phyloP scores from a whole-genome alignment of 805 yeast species.

The Saccharomyces kudriavzevii region DNA sequence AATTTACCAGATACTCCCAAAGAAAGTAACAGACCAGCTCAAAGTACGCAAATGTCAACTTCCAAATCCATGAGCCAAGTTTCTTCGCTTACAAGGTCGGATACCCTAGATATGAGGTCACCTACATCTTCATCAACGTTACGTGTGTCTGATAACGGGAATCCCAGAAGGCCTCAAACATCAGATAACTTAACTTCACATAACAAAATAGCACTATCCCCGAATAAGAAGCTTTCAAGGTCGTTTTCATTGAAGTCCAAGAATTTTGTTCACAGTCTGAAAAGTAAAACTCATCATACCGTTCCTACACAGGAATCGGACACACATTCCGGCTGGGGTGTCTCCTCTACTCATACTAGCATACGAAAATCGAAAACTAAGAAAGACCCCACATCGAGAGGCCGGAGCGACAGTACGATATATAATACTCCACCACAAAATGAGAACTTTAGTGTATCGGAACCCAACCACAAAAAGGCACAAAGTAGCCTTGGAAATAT shows the following conservation, averaged over 20 bases:
- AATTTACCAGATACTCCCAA: neutral
- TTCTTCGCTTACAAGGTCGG: neutral
- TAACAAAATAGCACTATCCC: neutral
- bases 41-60: neutral
- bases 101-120: neutral
- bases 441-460: neutral
- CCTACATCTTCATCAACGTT: neutral
- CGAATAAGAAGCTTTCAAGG: conserved; percentile 19
- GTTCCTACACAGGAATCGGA: conserved; percentile 10
- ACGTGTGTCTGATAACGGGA: neutral
- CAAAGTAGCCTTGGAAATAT: conserved; percentile 8
- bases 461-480: conserved; percentile 8
- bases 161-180: neutral
- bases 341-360: conserved; percentile 5
- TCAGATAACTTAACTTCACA: neutral
- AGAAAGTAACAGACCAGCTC: neutral
- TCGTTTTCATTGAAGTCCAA: conserved; percentile 30
- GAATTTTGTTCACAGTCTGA: conserved; percentile 19
- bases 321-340: conserved; percentile 33
- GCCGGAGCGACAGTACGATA: conserved; percentile 25
- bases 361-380: neutral
- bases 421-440: conserved; percentile 4
- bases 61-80: neutral
- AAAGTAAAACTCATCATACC: conserved; percentile 3
- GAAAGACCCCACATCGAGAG: conserved; percentile 11